Percentiles rank a stretch among this genome's conserved stretches.
These are phyloP conservation scores for Orbilia blumenaviensis DNA, from an alignment of 2,329 filamentous ascomycete species.

Conservation along the genomic window DNA sequence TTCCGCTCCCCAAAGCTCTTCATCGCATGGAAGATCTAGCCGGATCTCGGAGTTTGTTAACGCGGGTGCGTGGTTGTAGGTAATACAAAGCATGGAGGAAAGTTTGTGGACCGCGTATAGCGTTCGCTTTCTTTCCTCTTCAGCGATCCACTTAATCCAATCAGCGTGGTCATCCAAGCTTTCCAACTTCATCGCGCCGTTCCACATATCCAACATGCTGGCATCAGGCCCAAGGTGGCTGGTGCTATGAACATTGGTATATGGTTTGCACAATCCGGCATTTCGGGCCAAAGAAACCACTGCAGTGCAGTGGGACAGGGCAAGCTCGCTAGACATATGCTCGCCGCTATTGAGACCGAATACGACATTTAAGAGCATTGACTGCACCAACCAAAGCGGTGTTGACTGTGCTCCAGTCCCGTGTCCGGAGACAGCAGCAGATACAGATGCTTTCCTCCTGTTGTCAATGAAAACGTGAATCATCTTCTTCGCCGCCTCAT, in stretches of 20 bases:
- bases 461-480: conserved; percentile 93
- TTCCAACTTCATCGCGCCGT: conserved; percentile 58
- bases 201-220: conserved; percentile 61
- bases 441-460: conserved; percentile 83
- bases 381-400: conserved; percentile 93
- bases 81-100: conserved; percentile 87
- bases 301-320: conserved; percentile 88
- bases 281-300: conserved; percentile 89
- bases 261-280: conserved; percentile 74
- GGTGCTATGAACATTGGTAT: conserved; percentile 59
- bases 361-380: conserved; percentile 94
- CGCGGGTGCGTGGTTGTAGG: conserved; percentile 90
- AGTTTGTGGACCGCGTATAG: conserved; percentile 90
- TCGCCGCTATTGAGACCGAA: conserved; percentile 96
- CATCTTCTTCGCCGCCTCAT: conserved; percentile 94
- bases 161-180: conserved; percentile 70
- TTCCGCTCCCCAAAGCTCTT: conserved; percentile 87
- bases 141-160: conserved; percentile 88
- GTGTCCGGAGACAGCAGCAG: conserved; percentile 67
- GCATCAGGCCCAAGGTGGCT: conserved; percentile 61
- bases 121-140: conserved; percentile 91
- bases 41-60: conserved; percentile 93
- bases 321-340: conserved; percentile 88
- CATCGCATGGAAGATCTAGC: conserved; percentile 88
- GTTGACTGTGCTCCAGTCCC: conserved; percentile 70